Evolutionary conservation across 257 asterid species (phyloP), one percentile per base, ranked within the genome.

Genomic region (Fraxinus americana): DNA sequence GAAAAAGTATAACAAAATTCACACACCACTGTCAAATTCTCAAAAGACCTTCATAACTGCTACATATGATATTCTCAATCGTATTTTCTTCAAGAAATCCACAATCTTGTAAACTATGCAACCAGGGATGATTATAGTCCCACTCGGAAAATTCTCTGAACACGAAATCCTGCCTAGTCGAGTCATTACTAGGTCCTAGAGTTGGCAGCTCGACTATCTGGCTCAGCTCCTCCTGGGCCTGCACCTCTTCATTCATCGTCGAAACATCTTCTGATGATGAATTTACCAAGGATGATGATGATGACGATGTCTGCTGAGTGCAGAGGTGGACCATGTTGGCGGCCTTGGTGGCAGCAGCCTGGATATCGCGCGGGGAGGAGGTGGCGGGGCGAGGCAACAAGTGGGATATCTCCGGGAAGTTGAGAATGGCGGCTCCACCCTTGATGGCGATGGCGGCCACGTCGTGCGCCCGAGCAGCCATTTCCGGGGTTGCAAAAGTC

Each of bases 381-480:
- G 98, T 87, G 87, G 63, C 84, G 0, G 98, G 94, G 17, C 97
- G 88, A 1, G 98, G 97, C 38, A 91, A 35, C 8, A 82, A 50
- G 11, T 82, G 85, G 2, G 89, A 84, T 2, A 89, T 79, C 11
- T 90, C 82, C 0, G 98, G 98, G 83, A 93, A 93, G 85, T 93
- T 93, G 69, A 91, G 91, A 34, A 86, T 82, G 4, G 96, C 96
- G 17, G 98, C 88, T 11, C 43, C 66, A 3, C 98, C 98, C 70
- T 93, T 93, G 25, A 93, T 89, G 19, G 96, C 90, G 7, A 92
- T 29, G 5, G 98, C 97, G 5, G 97, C 97, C 1, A 85, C 97
- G 90, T 92, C 97, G 80, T 92, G 97, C 17, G 96, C 96, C n/a
- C 97, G 85, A 7, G 97, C 97, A 6, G 96, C 97, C 94, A 89